Evolutionary conservation across 495 filamentous ascomycete genomes (phyloP).

Genomic region (Aspergillus bridgeri): DNA sequence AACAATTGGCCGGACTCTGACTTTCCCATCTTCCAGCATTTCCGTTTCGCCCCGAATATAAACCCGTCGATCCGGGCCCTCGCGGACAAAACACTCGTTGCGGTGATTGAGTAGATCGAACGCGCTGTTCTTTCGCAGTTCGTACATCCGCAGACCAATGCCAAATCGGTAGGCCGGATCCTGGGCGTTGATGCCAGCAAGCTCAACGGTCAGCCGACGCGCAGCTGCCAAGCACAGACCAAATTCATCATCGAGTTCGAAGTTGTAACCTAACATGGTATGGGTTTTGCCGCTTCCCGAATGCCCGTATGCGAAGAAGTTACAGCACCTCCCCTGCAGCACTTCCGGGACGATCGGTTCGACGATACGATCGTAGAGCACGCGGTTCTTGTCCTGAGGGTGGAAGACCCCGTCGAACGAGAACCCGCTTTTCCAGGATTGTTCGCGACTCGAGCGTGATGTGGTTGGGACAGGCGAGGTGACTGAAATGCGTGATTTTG

Average conservation of each 20-base stretch:
- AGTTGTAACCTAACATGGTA: constrained; percentile 29
- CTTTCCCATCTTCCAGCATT: constrained; percentile 21
- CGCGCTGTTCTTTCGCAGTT: constrained; percentile 23
- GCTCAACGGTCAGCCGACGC: constrained; percentile 7
- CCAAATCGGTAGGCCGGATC: constrained; percentile 10
- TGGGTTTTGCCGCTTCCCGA: constrained; percentile 28
- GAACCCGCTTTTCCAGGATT: too few relatives aligned
- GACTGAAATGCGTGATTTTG: too few relatives aligned
- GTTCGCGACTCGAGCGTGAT: too few relatives aligned
- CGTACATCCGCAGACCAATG: constrained; percentile 23
- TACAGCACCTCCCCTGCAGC: constrained; percentile 13
- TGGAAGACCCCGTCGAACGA: too few relatives aligned
- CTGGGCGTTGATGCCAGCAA: constrained; percentile 10
- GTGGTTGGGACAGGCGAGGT: too few relatives aligned
- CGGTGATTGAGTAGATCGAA: constrained; percentile 24
- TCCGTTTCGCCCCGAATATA: constrained; percentile 27
- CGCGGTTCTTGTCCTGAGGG: too few relatives aligned
- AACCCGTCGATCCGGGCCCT: constrained; percentile 17
- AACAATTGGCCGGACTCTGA: constrained; percentile 21
- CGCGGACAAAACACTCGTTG: constrained; percentile 22
- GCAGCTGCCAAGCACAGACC: constrained; percentile 25
- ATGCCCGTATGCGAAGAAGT: constrained; percentile 29
- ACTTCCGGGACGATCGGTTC: constrained; percentile 8
- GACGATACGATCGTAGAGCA: too few relatives aligned
- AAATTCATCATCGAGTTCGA: constrained; percentile 13